Percentiles rank a stretch among this genome's conserved stretches.
Conservation (phyloP, 2,329 filamentous ascomycete genomes). For the Alternaria metachromatica region DNA sequence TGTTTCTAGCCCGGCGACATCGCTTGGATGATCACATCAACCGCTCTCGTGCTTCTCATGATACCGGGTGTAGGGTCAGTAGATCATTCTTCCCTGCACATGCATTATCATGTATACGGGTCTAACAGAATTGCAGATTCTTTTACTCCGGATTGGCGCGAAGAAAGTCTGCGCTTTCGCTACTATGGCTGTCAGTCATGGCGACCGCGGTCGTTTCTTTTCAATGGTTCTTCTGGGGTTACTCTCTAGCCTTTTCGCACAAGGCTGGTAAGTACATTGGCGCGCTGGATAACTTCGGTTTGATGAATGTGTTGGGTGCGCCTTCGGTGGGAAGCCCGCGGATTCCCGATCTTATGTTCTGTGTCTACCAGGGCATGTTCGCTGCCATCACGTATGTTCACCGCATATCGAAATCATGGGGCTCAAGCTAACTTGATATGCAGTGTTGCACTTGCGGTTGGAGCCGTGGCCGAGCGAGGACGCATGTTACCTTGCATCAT, state of each 20-base stretch:
- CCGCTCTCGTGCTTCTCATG: constrained; percentile 87
- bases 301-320: constrained; percentile 74
- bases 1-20: constrained; percentile 74
- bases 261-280: constrained; percentile 77
- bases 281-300: constrained; percentile 78
- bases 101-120: neutral
- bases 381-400: constrained; percentile 82
- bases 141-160: constrained; percentile 92
- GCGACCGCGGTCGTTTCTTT: constrained; percentile 80
- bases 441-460: constrained; percentile 81
- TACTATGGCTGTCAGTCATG: constrained; percentile 86
- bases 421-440: constrained; percentile 7
- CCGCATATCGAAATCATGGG: neutral
- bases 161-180: constrained; percentile 84
- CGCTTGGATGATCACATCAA: constrained; percentile 77
- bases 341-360: constrained; percentile 84
- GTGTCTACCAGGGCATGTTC: constrained; percentile 88
- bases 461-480: constrained; percentile 84
- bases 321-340: constrained; percentile 76
- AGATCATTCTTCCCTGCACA: neutral
- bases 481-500: constrained; percentile 87
- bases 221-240: constrained; percentile 97
- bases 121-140: constrained; percentile 62
- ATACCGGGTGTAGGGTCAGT: constrained; percentile 81
- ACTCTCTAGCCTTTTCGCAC: constrained; percentile 82